Base-by-base conservation (phyloP, 768 basidiomycete genomes). In the Macrolepiota dolichaula region DNA sequence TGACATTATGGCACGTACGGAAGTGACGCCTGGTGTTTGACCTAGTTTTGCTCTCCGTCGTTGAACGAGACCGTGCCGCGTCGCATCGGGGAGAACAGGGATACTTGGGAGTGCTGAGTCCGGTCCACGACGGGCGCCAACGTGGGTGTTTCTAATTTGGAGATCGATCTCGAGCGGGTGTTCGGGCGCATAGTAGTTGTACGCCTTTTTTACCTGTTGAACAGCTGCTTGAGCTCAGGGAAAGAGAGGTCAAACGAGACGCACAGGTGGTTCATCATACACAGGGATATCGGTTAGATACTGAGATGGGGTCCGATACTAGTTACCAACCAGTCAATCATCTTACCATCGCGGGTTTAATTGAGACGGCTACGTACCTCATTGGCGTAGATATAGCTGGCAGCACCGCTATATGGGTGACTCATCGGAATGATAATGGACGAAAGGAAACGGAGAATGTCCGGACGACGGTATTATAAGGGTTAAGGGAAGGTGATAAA, bases 361-460 rank as follows among this genome's bases (percentile, higher is more conserved):
- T 10, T 32, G 4, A 13, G 22, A 9, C 3, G 29, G 3, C 3
- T 32, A 50, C 67, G 40, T 38, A 73, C 73, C 46, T 70, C 70
- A 42, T 70, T 73, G 9, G 71, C 72, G 60, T 73, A 72, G 27
- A 75, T 73, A 52, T 75, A 75, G 50, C 72, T 67, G 7, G 72
- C 72, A 2, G 71, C 60, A n/a, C 70, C 70, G 57, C 69, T 73
- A 55, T 75, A 75, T 17, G 74, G 72, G 62, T 75, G 72, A 37
- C 55, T 67, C 72, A 75, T 73, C 27, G 29, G 47, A 24, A 24
- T 36, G 55, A 35, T 13, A 40, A 19, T 4, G 13, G 24, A 11
- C 13, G 40, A 27, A 27, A 27, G 0, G 47, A 24, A 12, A 25
- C 15, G 13, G 11, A 49, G 47, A 25, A 24, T 7, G 25, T 12